Conservation (phyloP, 768 basidiomycete species). For the Mycena maculata region DNA sequence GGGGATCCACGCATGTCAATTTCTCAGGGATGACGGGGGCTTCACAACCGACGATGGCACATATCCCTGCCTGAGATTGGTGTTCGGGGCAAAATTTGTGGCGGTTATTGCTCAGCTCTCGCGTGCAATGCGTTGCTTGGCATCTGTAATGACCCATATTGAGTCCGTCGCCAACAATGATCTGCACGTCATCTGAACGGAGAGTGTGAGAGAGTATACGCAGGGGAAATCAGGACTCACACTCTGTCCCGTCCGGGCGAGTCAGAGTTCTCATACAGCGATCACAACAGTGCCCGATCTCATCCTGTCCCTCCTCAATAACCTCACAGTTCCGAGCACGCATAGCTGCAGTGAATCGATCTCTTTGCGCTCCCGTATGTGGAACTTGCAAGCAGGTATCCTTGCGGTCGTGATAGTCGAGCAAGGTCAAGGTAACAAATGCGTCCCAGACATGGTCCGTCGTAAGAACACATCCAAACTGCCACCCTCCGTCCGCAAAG, state of each 20-base stretch:
- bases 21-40: conserved; percentile 1
- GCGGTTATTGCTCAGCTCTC: conserved; percentile 26
- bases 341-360: conserved; percentile 43
- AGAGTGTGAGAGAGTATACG: background rate
- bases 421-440: conserved; percentile 42
- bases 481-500: conserved; percentile 31
- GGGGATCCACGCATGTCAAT: conserved; percentile 17
- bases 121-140: conserved; percentile 19
- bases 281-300: conserved; percentile 42
- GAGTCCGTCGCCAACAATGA: conserved; percentile 24
- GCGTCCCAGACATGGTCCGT: conserved; percentile 44
- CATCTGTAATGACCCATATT: conserved; percentile 40
- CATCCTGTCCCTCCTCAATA: conserved; percentile 39
- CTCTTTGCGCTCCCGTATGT: conserved; percentile 40
- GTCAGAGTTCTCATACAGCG: background rate
- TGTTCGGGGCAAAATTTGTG: conserved; percentile 36
- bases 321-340: conserved; percentile 39
- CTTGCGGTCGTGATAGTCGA: conserved; percentile 38
- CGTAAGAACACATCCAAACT: conserved; percentile 32
- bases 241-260: background rate
- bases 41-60: conserved; percentile 33
- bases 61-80: conserved; percentile 4
- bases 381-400: conserved; percentile 35
- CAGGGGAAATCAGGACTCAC: background rate
- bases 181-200: background rate